phyloP scores from a whole-genome alignment of 257 asterid genomes.

The Salvia splendens region DNA sequence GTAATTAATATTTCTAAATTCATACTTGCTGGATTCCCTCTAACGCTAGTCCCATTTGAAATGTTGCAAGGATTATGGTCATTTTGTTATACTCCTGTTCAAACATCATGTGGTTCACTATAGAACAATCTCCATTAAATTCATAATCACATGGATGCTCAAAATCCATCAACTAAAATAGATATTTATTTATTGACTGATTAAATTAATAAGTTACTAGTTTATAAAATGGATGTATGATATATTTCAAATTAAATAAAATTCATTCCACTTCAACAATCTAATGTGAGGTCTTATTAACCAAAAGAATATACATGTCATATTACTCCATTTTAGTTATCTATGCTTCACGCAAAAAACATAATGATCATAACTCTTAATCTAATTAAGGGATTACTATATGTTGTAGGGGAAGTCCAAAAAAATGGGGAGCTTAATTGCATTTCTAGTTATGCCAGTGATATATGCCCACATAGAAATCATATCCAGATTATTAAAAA shows the following conservation, averaged over 20 bases:
- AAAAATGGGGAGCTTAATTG: neutral
- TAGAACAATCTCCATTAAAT: slow-evolving; percentile 6
- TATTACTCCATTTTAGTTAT: neutral
- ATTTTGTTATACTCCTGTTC: neutral
- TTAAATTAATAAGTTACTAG: neutral
- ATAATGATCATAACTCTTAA: neutral
- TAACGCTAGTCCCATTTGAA: neutral
- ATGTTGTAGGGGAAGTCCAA: slow-evolving; percentile 9
- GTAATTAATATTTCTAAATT: neutral
- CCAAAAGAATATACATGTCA: neutral
- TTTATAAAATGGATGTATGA: neutral
- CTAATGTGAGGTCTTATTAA: slow-evolving; percentile 4
- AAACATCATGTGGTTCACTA: neutral
- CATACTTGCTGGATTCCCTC: neutral
- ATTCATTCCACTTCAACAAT: neutral
- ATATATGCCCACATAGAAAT: slow-evolving; percentile 22
- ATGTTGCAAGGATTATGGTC: neutral
- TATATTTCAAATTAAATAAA: neutral
- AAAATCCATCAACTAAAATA: no score
- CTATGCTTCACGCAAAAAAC: neutral
- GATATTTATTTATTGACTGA: neutral
- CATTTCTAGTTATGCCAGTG: slow-evolving; percentile 1
- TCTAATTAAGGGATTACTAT: neutral
- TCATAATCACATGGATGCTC: neutral
- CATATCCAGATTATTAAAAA: neutral